Conservation (phyloP, 2,329 filamentous ascomycete species). For the Lasiodiplodia citricola region DNA sequence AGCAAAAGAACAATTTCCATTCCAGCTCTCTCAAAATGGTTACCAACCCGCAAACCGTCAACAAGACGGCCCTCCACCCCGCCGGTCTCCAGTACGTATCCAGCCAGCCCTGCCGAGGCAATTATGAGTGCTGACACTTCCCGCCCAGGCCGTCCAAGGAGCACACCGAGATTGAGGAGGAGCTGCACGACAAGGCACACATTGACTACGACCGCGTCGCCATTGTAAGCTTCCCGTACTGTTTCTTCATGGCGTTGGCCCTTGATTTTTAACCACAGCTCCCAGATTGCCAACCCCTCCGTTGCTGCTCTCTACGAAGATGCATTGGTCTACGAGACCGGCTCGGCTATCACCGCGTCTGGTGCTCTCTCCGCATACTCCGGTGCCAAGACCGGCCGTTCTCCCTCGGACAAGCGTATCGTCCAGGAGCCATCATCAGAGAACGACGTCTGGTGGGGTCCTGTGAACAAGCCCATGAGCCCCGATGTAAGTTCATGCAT, state of each 20-base stretch:
- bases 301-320: slow-evolving; percentile 98
- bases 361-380: slow-evolving; percentile 97
- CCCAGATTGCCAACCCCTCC: slow-evolving; percentile 82
- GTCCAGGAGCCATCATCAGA: slow-evolving; percentile 90
- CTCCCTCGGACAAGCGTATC: slow-evolving; percentile 95
- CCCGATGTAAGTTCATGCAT: slow-evolving; percentile 75
- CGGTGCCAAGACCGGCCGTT: slow-evolving; percentile 96
- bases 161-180: slow-evolving; percentile 97
- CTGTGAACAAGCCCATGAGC: slow-evolving; percentile 98
- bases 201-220: slow-evolving; percentile 99
- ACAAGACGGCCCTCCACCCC: slow-evolving; percentile 92
- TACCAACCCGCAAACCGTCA: slow-evolving; percentile 61
- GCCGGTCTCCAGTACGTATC: slow-evolving; percentile 82
- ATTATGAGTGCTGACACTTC: not conserved
- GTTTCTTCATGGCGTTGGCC: not conserved
- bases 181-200: slow-evolving; percentile 95
- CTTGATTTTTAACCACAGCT: not conserved
- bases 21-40: slow-evolving; percentile 56
- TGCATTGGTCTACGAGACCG: slow-evolving; percentile 96
- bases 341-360: slow-evolving; percentile 94
- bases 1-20: slow-evolving; percentile 64
- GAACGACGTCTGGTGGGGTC: slow-evolving; percentile 97
- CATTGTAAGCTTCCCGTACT: slow-evolving; percentile 69
- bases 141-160: slow-evolving; percentile 56
- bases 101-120: slow-evolving; percentile 18